Conservation (phyloP, 768 basidiomycete genomes). For the Suillus variegatus region DNA sequence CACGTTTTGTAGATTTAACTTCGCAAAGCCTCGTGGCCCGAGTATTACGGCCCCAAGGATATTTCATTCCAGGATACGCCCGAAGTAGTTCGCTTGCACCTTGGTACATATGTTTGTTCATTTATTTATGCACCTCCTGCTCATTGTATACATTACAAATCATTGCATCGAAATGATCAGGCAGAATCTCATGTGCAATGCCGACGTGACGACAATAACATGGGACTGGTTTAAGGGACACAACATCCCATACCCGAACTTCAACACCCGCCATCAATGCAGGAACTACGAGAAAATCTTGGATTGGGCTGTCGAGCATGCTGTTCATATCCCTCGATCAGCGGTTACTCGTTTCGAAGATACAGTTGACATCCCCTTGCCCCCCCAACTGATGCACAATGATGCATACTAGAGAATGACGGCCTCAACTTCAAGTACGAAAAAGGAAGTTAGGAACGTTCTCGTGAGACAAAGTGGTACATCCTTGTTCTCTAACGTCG, state of each 20-base stretch:
- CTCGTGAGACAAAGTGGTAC: too few relatives aligned
- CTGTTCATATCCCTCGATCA: not conserved
- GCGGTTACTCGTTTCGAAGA: not conserved
- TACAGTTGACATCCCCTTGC: not conserved
- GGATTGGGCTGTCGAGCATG: not conserved
- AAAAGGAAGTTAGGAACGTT: too few relatives aligned
- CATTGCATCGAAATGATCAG: constrained; percentile 12
- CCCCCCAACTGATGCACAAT: not conserved
- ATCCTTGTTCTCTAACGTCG: too few relatives aligned
- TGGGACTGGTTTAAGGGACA: constrained; percentile 14
- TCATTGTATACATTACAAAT: not conserved
- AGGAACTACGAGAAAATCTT: constrained; percentile 1
- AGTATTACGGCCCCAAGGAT: constrained; percentile 8
- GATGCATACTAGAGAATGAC: not conserved
- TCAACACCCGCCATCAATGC: constrained; percentile 3
- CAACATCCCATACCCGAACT: not conserved
- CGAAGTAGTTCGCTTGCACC: constrained; percentile 7
- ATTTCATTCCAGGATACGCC: constrained; percentile 6
- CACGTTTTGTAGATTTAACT: constrained; percentile 8
- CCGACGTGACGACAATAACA: constrained; percentile 10
- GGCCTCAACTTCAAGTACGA: too few relatives aligned
- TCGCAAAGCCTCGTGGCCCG: constrained; percentile 7
- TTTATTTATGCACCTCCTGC: not conserved
- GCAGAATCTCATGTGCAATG: constrained; percentile 15
- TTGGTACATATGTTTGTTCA: not conserved